These are phyloP conservation scores for Triticum aestivum DNA, from an alignment of 176 grass and related monocot genomes.

Conservation along the genomic window IWGSC_CS_RefSeq_v2.1 NC_057813.1:3121825-3122324, in stretches of 20 bases:
- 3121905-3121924: too few species aligned
- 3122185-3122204: background rate
- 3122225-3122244: constrained; percentile 60
- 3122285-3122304: constrained; percentile 12
- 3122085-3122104: background rate
- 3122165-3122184: background rate
- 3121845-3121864: background rate
- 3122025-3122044: background rate
- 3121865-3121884: background rate
- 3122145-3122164: background rate
- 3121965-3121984: too few species aligned
- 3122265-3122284: constrained; percentile 91
- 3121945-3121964: too few species aligned
- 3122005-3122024: too few species aligned
- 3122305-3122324: background rate
- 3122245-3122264: constrained; percentile 87
- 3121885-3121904: background rate
- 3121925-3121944: too few species aligned
- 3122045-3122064: background rate
- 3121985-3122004: too few species aligned
- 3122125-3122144: background rate
- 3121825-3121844: background rate
- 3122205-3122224: constrained; percentile 62
- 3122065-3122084: background rate
- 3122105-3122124: background rate